Evolutionary conservation across 179 eudicot species (phyloP).

Genomic region (Vitellaria paradoxa): DNA sequence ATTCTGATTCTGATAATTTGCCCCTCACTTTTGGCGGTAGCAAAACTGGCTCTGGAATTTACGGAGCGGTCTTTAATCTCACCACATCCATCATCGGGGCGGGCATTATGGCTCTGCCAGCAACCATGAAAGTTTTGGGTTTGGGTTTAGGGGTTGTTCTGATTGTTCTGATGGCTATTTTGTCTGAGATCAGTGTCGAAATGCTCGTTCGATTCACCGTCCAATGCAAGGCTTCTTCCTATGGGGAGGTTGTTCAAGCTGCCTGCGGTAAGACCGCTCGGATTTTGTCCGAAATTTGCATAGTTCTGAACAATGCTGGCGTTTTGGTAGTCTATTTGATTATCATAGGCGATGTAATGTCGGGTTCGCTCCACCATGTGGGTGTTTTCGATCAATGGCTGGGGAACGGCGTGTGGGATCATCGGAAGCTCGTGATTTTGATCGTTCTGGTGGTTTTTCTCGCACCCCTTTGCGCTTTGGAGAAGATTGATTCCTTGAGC

Average conservation of each 20-base stretch:
- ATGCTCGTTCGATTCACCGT: constrained; percentile 62
- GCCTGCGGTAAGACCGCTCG: constrained; percentile 79
- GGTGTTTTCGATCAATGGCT: constrained; percentile 88
- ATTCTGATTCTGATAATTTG: constrained; percentile 37
- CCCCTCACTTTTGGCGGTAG: constrained; percentile 58
- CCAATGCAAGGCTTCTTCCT: constrained; percentile 61
- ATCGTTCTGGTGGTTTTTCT: constrained; percentile 58
- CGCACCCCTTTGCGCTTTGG: constrained; percentile 79
- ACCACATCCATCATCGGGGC: constrained; percentile 87
- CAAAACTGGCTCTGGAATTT: constrained; percentile 55
- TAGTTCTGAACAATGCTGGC: constrained; percentile 80
- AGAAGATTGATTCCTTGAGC: constrained; percentile 89
- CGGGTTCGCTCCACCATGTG: constrained; percentile 70
- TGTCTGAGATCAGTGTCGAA: constrained; percentile 81
- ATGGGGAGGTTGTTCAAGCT: constrained; percentile 78
- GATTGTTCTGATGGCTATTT: constrained; percentile 68
- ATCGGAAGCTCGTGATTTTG: constrained; percentile 66
- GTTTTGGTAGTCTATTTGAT: constrained; percentile 86
- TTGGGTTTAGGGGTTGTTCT: constrained; percentile 58
- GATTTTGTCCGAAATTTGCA: constrained; percentile 73
- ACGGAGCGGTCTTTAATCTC: constrained; percentile 83
- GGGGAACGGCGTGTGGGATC: constrained; percentile 89
- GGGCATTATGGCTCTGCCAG: constrained; percentile 94
- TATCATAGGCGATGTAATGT: constrained; percentile 93
- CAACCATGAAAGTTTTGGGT: constrained; percentile 87